phyloP scores from a whole-genome alignment of 805 yeast species.

The Nematodospora valgi region DNA sequence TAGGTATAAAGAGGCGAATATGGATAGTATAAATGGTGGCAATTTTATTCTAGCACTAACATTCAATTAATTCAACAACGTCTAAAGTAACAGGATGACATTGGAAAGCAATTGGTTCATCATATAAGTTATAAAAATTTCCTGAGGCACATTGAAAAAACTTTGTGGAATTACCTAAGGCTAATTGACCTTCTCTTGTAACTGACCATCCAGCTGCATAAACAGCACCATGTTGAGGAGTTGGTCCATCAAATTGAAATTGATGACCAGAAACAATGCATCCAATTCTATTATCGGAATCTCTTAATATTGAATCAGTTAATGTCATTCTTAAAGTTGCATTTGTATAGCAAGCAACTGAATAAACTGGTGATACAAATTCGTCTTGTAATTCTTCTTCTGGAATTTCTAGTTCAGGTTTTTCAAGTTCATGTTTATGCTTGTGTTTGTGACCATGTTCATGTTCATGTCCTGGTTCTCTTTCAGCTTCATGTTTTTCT shows the following conservation, averaged over 20 bases:
- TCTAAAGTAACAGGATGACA: slow-evolving; percentile 36
- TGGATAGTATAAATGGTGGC: not conserved
- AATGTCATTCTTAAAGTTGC: slow-evolving; percentile 27
- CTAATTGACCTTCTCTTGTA: slow-evolving; percentile 28
- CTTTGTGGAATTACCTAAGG: slow-evolving; percentile 26
- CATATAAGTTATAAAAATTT: slow-evolving; percentile 36
- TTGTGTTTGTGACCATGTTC: slow-evolving; percentile 5
- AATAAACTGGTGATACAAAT: slow-evolving; percentile 20
- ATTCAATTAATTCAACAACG: slow-evolving; percentile 33
- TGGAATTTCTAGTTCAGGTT: slow-evolving; percentile 1
- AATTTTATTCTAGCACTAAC: slow-evolving; percentile 12
- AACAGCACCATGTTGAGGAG: slow-evolving; percentile 36
- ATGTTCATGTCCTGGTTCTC: slow-evolving; percentile 1
- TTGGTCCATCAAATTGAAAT: slow-evolving; percentile 41
- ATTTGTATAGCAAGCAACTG: slow-evolving; percentile 26
- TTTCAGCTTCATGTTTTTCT: slow-evolving; percentile 1
- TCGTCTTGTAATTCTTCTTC: slow-evolving; percentile 6
- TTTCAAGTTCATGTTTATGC: not conserved
- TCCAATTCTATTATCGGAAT: slow-evolving; percentile 31
- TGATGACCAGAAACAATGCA: slow-evolving; percentile 36
- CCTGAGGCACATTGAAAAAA: slow-evolving; percentile 42
- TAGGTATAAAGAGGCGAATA: not conserved
- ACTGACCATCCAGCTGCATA: slow-evolving; percentile 41
- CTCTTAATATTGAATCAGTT: slow-evolving; percentile 27
- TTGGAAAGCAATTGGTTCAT: slow-evolving; percentile 27